phyloP scores from a whole-genome alignment of 1,139 yeast genomes.

The Hyphopichia pseudoburtonii region DNA sequence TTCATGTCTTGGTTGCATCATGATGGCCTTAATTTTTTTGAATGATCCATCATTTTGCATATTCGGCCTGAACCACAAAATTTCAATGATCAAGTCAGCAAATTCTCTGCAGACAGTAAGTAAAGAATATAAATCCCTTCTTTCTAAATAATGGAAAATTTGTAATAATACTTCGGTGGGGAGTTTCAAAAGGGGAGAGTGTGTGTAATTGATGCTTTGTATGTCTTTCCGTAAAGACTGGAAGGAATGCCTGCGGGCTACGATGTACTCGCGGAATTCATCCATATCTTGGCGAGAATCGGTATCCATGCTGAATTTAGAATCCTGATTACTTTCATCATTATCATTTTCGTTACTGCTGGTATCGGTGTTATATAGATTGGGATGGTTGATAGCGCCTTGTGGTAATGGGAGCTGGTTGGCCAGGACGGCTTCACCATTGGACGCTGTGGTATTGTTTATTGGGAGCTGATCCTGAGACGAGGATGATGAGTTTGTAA shows the following conservation, averaged over 20 bases:
- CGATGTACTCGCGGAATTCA: conserved; percentile 37
- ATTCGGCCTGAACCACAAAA: conserved; percentile 88
- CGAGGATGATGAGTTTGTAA: conserved; percentile 3
- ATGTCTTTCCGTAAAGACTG: conserved; percentile 16
- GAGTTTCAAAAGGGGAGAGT: conserved; percentile 54
- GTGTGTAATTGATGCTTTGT: conserved; percentile 22
- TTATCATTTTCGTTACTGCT: conserved; percentile 1
- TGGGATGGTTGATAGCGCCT: not conserved
- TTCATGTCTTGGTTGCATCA: conserved; percentile 45
- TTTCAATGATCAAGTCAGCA: conserved; percentile 77
- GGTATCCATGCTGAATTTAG: conserved; percentile 32
- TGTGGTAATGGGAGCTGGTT: not conserved
- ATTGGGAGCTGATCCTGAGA: not conserved
- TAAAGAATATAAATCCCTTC: conserved; percentile 67
- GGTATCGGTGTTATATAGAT: too few relatives aligned
- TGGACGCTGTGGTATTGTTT: not conserved
- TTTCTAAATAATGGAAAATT: conserved; percentile 65
- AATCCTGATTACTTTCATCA: conserved; percentile 9
- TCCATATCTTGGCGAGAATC: conserved; percentile 36
- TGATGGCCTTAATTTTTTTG: conserved; percentile 52
- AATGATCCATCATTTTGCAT: conserved; percentile 57
- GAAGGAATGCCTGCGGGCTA: conserved; percentile 26
- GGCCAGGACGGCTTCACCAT: not conserved
- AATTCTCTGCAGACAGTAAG: conserved; percentile 80
- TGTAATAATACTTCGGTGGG: conserved; percentile 82